Evolutionary conservation across 2,329 filamentous ascomycete species (phyloP).

Genomic region (Tolypocladium endophyticum): DNA sequence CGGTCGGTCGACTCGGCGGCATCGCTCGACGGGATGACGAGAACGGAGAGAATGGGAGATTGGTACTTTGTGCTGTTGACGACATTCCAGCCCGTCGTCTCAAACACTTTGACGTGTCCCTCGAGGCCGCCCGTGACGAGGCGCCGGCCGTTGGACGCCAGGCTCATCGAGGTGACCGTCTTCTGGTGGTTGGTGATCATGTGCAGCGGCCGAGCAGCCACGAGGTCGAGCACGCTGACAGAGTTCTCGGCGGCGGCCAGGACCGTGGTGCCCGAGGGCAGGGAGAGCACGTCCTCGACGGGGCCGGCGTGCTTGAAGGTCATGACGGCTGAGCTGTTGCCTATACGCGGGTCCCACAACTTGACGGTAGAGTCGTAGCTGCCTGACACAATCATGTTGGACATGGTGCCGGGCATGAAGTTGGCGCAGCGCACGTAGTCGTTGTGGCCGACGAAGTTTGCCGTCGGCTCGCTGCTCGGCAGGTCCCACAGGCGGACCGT

Average conservation of each 20-base stretch:
- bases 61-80: slow-evolving; percentile 93
- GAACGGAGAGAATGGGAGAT: slow-evolving; percentile 76
- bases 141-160: slow-evolving; percentile 70
- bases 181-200: slow-evolving; percentile 94
- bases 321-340: slow-evolving; percentile 61
- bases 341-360: slow-evolving; percentile 81
- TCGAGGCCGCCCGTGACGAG: slow-evolving; percentile 84
- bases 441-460: slow-evolving; percentile 73
- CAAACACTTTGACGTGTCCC: slow-evolving; percentile 94
- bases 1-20: slow-evolving; percentile 58
- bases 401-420: slow-evolving; percentile 67
- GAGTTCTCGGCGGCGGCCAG: slow-evolving; percentile 76
- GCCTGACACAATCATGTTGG: slow-evolving; percentile 75
- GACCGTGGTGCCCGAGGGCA: slow-evolving; percentile 77
- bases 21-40: slow-evolving; percentile 47
- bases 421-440: slow-evolving; percentile 86
- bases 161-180: slow-evolving; percentile 79
- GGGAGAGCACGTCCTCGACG: slow-evolving; percentile 77
- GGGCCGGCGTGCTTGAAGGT: slow-evolving; percentile 90
- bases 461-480: slow-evolving; percentile 63
- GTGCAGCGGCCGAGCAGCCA: slow-evolving; percentile 79
- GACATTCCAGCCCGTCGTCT: slow-evolving; percentile 90
- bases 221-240: slow-evolving; percentile 84
- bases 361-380: slow-evolving; percentile 92
- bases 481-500: slow-evolving; percentile 94